These are phyloP conservation scores for Quercus phellos DNA, from an alignment of 331 rosid species.

Conservation along the genomic window DNA sequence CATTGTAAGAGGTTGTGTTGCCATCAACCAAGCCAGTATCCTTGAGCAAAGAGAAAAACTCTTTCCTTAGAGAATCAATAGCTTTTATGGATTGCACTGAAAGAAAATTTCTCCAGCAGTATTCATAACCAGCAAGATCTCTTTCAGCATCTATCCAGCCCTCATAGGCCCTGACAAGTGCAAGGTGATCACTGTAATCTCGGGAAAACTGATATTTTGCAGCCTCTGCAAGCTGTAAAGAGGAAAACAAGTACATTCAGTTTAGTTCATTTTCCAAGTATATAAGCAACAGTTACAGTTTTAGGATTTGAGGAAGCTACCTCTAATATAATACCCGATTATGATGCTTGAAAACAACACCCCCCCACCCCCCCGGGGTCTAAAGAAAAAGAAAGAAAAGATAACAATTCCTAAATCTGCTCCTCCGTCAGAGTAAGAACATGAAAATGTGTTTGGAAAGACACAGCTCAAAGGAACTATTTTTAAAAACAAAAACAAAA, in stretches of 20 bases:
- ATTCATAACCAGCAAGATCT: slow-evolving; percentile 69
- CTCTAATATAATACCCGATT: background rate
- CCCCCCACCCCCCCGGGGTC: too few relatives aligned
- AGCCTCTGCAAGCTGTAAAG: slow-evolving; percentile 85
- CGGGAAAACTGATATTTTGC: slow-evolving; percentile 79
- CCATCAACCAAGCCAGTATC: slow-evolving; percentile 75
- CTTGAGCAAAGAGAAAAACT: slow-evolving; percentile 67
- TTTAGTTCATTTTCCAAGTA: slow-evolving; percentile 16
- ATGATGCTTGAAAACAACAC: background rate
- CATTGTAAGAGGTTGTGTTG: slow-evolving; percentile 44
- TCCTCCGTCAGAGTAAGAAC: background rate
- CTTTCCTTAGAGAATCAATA: slow-evolving; percentile 81
- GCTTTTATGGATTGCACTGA: slow-evolving; percentile 94
- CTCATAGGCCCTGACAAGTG: slow-evolving; percentile 78
- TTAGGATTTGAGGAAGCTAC: background rate
- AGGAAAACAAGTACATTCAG: slow-evolving; percentile 18
- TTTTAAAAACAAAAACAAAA: too few relatives aligned
- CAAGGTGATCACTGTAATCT: slow-evolving; percentile 87
- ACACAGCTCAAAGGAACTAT: too few relatives aligned
- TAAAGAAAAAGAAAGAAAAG: background rate
- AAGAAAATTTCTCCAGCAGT: slow-evolving; percentile 92
- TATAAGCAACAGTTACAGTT: background rate
- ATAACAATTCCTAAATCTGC: background rate
- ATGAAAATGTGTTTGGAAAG: too few relatives aligned
- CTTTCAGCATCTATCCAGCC: slow-evolving; percentile 88